Evolutionary conservation across 306 rosid species (phyloP).

Genomic region (Acmispon strigosus): DNA sequence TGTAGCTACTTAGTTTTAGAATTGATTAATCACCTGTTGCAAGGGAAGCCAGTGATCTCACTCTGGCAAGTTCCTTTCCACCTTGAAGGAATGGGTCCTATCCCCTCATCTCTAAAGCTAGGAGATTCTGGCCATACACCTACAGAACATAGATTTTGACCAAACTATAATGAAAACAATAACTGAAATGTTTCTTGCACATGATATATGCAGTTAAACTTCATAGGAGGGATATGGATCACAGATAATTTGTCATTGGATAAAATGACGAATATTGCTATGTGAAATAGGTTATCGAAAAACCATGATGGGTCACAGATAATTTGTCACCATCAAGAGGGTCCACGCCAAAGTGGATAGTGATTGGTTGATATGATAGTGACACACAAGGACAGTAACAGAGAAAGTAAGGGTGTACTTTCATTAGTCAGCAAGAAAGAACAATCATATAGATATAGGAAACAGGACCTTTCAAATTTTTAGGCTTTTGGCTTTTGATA

Average conservation of each 20-base stretch:
- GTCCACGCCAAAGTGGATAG: constrained; percentile 16
- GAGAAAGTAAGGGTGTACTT: constrained; percentile 9
- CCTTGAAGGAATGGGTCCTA: constrained; percentile 52
- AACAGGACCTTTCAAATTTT: constrained; percentile 2
- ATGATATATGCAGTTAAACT: background rate
- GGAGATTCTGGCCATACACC: constrained; percentile 70
- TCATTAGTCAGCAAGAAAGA: background rate
- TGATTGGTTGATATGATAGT: too few species aligned
- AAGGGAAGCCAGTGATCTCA: constrained; percentile 25
- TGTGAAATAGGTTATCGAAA: background rate
- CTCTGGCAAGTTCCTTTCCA: constrained; percentile 72
- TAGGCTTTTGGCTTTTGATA: constrained; percentile 8
- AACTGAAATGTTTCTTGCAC: background rate
- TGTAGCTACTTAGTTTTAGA: too few species aligned
- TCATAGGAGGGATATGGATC: background rate
- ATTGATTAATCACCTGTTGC: constrained; percentile 38
- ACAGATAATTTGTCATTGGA: background rate
- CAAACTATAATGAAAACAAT: background rate
- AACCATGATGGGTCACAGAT: background rate
- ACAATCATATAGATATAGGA: background rate
- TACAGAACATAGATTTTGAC: background rate
- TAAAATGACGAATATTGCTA: background rate
- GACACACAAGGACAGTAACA: too few species aligned
- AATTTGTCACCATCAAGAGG: constrained; percentile 15
- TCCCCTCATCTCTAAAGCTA: constrained; percentile 59